Evolutionary conservation across 306 rosid species (phyloP).

Genomic region (Phaseolus lunatus): DNA sequence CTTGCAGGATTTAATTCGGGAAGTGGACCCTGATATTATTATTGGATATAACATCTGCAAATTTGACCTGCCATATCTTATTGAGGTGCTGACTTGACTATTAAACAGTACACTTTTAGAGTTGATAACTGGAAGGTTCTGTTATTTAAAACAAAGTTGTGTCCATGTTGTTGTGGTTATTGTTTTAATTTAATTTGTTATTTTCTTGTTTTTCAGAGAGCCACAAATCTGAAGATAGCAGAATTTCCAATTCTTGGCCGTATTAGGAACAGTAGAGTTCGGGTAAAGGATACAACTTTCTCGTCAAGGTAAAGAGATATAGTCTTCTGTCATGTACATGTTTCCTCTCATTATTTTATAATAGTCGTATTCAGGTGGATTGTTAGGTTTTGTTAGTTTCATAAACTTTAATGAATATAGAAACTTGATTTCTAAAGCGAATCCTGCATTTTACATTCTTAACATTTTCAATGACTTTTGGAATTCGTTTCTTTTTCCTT

Average conservation of each 20-base stretch:
- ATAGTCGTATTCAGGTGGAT: conserved; percentile 13
- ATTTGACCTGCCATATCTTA: conserved; percentile 96
- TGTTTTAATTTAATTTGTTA: conserved; percentile 34
- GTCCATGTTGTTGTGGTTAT: conserved; percentile 30
- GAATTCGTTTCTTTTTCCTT: neutral
- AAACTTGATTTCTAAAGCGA: conserved; percentile 24
- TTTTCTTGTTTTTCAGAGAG: conserved; percentile 69
- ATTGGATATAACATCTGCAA: conserved; percentile 99
- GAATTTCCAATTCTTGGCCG: conserved; percentile 96
- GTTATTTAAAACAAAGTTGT: conserved; percentile 14
- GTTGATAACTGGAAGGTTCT: conserved; percentile 23
- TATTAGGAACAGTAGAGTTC: conserved; percentile 84
- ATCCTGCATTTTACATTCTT: neutral
- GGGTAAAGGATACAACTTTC: conserved; percentile 92
- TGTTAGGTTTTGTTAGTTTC: neutral
- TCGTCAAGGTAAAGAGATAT: conserved; percentile 78
- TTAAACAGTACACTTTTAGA: conserved; percentile 22
- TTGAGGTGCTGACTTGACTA: conserved; percentile 64
- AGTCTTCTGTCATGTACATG: conserved; percentile 24
- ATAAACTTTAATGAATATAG: conserved; percentile 22
- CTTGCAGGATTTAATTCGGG: conserved; percentile 82
- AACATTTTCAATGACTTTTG: conserved; percentile 28
- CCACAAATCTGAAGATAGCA: conserved; percentile 72
- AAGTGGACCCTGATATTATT: conserved; percentile 94
- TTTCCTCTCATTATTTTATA: conserved; percentile 23